Evolutionary conservation across 164 flowering plant genomes (phyloP).

Genomic region (Kalanchoe fedtschenkoi): DNA sequence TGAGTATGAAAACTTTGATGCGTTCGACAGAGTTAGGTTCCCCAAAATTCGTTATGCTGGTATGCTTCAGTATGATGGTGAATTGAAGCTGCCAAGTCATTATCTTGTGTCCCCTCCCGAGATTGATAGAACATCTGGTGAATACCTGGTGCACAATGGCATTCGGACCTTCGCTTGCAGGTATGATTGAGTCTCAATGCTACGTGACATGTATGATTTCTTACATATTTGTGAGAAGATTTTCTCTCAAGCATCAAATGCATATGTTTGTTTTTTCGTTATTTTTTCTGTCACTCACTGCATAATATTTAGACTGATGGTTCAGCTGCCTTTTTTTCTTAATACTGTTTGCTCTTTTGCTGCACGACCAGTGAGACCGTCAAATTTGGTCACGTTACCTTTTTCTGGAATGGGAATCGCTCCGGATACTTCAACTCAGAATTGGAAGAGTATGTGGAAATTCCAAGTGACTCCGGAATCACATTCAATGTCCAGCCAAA

Average conservation of each 20-base stretch:
- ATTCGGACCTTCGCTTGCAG: constrained; percentile 95
- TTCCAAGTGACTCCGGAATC: constrained; percentile 91
- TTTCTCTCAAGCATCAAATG: too few relatives aligned
- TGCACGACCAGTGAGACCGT: constrained; percentile 70
- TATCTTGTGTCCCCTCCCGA: constrained; percentile 93
- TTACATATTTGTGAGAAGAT: too few relatives aligned
- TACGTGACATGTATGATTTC: too few relatives aligned
- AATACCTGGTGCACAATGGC: constrained; percentile 80
- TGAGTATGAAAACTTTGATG: constrained; percentile 76
- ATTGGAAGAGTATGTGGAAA: constrained; percentile 94
- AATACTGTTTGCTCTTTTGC: not conserved
- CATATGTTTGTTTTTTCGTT: too few relatives aligned
- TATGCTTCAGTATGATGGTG: constrained; percentile 97
- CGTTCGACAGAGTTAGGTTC: constrained; percentile 75
- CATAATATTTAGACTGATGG: too few relatives aligned
- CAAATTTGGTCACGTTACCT: constrained; percentile 96
- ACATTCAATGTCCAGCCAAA: constrained; percentile 84
- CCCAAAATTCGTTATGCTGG: constrained; percentile 95
- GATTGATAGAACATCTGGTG: constrained; percentile 97
- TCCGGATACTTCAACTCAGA: constrained; percentile 72
- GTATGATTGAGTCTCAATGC: constrained; percentile 26
- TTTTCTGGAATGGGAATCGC: constrained; percentile 99
- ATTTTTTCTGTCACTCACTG: too few relatives aligned
- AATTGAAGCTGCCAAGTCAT: constrained; percentile 71
- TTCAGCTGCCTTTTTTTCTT: too few relatives aligned